Evolutionary conservation across 768 basidiomycete genomes (phyloP).

Genomic region (Suillus decipiens): DNA sequence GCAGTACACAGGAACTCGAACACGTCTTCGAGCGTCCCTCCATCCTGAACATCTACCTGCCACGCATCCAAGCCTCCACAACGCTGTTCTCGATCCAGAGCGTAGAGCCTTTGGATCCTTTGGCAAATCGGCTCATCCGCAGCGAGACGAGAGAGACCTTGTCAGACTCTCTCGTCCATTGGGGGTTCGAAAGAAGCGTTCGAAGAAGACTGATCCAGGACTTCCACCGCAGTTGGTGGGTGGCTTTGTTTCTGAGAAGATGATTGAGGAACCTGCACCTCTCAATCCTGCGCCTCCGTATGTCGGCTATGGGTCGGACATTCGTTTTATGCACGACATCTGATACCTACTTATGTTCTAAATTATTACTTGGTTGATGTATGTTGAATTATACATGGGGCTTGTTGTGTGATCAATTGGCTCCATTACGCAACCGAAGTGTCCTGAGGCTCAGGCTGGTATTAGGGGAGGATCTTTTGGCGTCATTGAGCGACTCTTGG

Average conservation of each 20-base stretch:
- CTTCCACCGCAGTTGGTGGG: not conserved
- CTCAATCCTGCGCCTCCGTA: conserved; percentile 4
- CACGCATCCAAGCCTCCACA: conserved; percentile 60
- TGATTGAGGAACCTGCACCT: not conserved
- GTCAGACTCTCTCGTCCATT: not conserved
- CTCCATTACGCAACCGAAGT: not conserved
- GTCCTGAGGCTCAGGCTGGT: not conserved
- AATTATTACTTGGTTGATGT: not conserved
- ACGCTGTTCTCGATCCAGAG: conserved; percentile 42
- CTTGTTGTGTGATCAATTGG: not conserved
- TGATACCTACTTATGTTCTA: not conserved
- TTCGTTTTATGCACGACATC: not conserved
- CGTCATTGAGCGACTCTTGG: too few relatives aligned
- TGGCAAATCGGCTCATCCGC: conserved; percentile 8
- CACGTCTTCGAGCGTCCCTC: conserved; percentile 36
- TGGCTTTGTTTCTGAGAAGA: conserved; percentile 5
- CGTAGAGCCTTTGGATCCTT: conserved; percentile 24
- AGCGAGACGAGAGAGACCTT: conserved; percentile 3
- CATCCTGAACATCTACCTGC: conserved; percentile 43
- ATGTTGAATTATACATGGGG: not conserved
- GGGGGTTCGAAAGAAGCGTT: not conserved
- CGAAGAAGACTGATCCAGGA: conserved; percentile 1
- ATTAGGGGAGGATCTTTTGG: not conserved
- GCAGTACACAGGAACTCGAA: conserved; percentile 19
- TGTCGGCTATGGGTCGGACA: not conserved